phyloP scores from a whole-genome alignment of 139 green algal genomes.

The Diplosphaera chodatii region DNA sequence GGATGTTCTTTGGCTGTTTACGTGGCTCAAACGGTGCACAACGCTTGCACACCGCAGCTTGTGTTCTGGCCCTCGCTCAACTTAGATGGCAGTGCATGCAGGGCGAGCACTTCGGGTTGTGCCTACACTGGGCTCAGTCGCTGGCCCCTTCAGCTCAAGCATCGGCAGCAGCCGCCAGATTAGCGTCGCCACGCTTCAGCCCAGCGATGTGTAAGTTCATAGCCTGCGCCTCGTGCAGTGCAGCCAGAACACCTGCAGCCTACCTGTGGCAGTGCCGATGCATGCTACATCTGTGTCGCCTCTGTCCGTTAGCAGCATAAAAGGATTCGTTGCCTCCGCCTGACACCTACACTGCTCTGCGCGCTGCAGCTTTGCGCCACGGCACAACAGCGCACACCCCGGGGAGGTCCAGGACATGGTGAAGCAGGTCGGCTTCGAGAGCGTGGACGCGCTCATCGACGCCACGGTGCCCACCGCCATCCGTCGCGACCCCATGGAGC shows the following conservation, averaged over 20 bases:
- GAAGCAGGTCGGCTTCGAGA: conserved; percentile 68
- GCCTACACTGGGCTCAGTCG: background rate
- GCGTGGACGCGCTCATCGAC: conserved; percentile 83
- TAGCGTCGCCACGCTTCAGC: conserved; percentile 58
- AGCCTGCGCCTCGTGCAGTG: too few species aligned
- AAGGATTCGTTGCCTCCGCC: too few species aligned
- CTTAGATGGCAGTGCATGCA: too few species aligned
- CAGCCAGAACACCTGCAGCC: too few species aligned
- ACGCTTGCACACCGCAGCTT: too few species aligned
- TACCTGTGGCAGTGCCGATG: background rate
- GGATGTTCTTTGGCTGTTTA: too few species aligned
- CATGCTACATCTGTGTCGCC: background rate
- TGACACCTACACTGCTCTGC: too few species aligned
- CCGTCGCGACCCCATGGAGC: conserved; percentile 68
- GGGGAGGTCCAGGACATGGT: conserved; percentile 84
- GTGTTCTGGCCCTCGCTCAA: too few species aligned
- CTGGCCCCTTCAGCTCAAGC: background rate
- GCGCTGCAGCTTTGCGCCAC: conserved; percentile 87
- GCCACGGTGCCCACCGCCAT: conserved; percentile 93
- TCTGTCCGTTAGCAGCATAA: too few species aligned
- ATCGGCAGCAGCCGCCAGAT: conserved; percentile 39
- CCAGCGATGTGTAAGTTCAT: conserved; percentile 62
- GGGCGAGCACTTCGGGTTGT: background rate
- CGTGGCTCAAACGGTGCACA: too few species aligned
- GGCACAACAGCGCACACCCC: conserved; percentile 87